phyloP scores from a whole-genome alignment of 495 filamentous ascomycete genomes.

The Aspergillus leporis region DNA sequence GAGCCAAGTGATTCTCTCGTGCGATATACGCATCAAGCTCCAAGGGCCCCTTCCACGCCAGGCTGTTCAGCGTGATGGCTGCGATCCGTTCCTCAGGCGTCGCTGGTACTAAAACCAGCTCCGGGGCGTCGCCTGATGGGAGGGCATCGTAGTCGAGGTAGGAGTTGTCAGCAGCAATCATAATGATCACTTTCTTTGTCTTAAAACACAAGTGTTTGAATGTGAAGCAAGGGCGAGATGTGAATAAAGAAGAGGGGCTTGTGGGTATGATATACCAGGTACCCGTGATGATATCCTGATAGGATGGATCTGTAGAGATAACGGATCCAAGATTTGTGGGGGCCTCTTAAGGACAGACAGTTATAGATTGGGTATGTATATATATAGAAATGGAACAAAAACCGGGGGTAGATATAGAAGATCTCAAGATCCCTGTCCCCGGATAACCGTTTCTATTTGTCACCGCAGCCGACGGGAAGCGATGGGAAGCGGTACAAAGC shows the following conservation, averaged over 20 bases:
- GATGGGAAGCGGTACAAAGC: conserved; percentile 26
- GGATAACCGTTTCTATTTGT: conserved; percentile 23
- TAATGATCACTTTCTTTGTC: conserved; percentile 10
- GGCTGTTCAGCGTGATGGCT: conserved; percentile 67
- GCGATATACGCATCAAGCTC: conserved; percentile 68
- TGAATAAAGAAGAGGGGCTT: not conserved
- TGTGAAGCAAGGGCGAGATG: not conserved
- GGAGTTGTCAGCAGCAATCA: conserved; percentile 38
- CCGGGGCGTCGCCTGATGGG: conserved; percentile 58
- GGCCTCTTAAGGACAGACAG: not conserved
- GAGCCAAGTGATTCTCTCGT: conserved; percentile 71
- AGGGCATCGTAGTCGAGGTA: conserved; percentile 33
- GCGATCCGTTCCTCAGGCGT: conserved; percentile 62
- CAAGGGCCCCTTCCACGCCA: conserved; percentile 70
- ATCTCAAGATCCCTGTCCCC: not conserved
- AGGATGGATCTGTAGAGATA: not conserved
- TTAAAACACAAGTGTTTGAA: not conserved
- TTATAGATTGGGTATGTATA: not conserved
- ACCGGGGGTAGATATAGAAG: not conserved
- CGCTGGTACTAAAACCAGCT: conserved; percentile 66
- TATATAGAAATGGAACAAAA: not conserved
- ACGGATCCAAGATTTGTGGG: not conserved
- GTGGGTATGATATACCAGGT: not conserved
- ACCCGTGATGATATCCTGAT: not conserved
- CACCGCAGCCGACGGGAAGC: conserved; percentile 27